Conservation (phyloP, 73 alveolate genomes). For the Stentor roeselii region DNA sequence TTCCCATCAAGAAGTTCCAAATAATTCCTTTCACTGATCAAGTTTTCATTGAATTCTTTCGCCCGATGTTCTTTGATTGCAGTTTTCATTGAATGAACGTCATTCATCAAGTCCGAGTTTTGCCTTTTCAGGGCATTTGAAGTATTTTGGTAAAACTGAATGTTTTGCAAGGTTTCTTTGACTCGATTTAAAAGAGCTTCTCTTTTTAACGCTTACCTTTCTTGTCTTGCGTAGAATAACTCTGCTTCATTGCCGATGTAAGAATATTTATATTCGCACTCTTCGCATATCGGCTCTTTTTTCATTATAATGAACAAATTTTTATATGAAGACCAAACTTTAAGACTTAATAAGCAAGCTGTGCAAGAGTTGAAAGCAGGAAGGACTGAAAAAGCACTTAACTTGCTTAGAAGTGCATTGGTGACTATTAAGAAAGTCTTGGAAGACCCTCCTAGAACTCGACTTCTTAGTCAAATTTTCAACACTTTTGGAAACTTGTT, state of each 20-base stretch:
- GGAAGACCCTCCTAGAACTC: neutral
- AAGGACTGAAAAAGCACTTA: neutral
- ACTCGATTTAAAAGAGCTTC: neutral
- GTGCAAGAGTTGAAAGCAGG: neutral
- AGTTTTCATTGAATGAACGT: too few relatives aligned
- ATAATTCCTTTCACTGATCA: too few relatives aligned
- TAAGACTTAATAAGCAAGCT: neutral
- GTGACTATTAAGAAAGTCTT: neutral
- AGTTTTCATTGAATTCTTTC: neutral
- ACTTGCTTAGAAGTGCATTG: neutral
- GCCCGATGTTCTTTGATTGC: neutral
- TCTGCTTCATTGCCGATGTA: neutral
- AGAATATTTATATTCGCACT: too few relatives aligned
- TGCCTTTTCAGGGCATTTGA: neutral
- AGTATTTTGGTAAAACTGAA: neutral
- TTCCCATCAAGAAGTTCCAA: neutral
- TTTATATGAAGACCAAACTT: neutral
- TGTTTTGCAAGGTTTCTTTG: neutral
- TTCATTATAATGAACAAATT: neutral
- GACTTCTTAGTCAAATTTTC: neutral
- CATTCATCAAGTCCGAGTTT: neutral
- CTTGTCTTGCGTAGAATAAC: neutral
- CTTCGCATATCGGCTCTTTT: conserved; percentile 2
- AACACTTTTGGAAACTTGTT: conserved; percentile 2
- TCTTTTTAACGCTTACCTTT: neutral